A percentile compares a stretch with the other conserved stretches of the same genome.
Evolutionary conservation across 1,284 basidiomycete genomes (phyloP).

Genomic region (Pseudozyma sp.): DNA sequence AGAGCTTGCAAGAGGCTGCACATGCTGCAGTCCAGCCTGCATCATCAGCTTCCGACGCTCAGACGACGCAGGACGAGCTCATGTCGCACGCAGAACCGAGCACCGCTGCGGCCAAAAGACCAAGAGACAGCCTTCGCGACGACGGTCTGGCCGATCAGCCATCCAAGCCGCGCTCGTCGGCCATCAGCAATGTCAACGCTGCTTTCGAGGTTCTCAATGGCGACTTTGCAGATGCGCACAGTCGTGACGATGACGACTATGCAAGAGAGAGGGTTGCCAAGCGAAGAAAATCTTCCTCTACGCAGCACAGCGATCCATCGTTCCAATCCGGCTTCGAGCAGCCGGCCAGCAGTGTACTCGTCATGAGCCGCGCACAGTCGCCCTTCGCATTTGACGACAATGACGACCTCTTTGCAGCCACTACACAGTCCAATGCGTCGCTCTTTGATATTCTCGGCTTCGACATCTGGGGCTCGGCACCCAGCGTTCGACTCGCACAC

Average conservation of each 20-base stretch:
- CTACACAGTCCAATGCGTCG: conserved; percentile 7
- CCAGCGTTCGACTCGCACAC: conserved; percentile 26
- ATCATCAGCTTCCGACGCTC: neutral
- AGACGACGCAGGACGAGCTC: neutral
- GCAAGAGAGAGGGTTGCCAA: conserved; percentile 3
- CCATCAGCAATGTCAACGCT: conserved; percentile 29
- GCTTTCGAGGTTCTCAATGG: conserved; percentile 30
- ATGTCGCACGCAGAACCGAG: conserved; percentile 3
- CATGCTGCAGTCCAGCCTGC: neutral
- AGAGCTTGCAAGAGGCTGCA: conserved; percentile 27
- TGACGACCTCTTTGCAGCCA: conserved; percentile 2
- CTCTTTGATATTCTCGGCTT: conserved; percentile 40
- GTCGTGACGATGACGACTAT: neutral
- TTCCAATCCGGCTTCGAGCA: conserved; percentile 16
- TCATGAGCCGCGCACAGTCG: conserved; percentile 36
- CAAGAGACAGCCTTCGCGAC: conserved; percentile 8
- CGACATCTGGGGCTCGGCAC: conserved; percentile 39
- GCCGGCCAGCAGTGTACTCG: conserved; percentile 6
- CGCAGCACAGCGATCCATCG: neutral
- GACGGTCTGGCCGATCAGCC: neutral
- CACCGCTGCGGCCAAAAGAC: neutral
- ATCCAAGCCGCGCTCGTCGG: neutral
- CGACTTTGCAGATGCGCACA: neutral
- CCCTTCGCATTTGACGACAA: conserved; percentile 17
- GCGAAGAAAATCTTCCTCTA: conserved; percentile 13